Base-by-base conservation (phyloP, 2,329 filamentous ascomycete genomes). In the Nothomitra cinnamomea region DNA sequence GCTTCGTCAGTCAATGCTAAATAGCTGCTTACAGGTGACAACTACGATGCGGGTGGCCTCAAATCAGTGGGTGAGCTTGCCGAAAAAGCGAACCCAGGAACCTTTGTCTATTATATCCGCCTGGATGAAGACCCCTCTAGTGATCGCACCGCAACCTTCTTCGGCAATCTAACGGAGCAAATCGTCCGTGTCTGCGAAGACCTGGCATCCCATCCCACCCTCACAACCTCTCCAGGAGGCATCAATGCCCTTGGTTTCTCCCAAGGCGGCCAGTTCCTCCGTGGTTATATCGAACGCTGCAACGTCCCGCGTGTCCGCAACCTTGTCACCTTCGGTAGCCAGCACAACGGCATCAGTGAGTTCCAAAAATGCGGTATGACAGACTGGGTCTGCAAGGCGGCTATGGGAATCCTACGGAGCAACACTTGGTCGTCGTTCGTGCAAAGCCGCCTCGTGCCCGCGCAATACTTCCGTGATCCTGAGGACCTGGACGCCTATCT, bases 241-340 rank as follows among this genome's bases (percentile, higher is more conserved):
- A 75, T 95, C 64, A 92, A 96, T 68, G 90, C 89, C 35, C 71
- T 98, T 36, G 92, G 92, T 25, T 95, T 98, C 72, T 92, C 85
- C 13, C 92, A 98, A 68, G 92, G 92, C 58, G 92, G 92, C 1
- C 87, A 95, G 66, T 95, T 98, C 71, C 77, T 98, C n/a, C 82
- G 92, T 56, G 92, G 77, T 22, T 89, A 94, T 65, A 73, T 95
- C 58, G 82, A 98, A 73, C 78, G 87, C 43, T 98, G 92, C 73
- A 92, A 88, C 66, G 63, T 61, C 35, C 82, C 87, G 0, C 81
- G 79, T 2, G 78, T 95, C 12, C 77, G 80, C 59, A 89, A 79
- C 64, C 77, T 95, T 38, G 77, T 95, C 58, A 95, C 89, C 1
- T 94, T 92, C 61, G 89, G 89, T 58, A 84, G 81, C 63, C 89